Conservation (phyloP, 495 filamentous ascomycete species). For the Podospora pseudocomata region DNA sequence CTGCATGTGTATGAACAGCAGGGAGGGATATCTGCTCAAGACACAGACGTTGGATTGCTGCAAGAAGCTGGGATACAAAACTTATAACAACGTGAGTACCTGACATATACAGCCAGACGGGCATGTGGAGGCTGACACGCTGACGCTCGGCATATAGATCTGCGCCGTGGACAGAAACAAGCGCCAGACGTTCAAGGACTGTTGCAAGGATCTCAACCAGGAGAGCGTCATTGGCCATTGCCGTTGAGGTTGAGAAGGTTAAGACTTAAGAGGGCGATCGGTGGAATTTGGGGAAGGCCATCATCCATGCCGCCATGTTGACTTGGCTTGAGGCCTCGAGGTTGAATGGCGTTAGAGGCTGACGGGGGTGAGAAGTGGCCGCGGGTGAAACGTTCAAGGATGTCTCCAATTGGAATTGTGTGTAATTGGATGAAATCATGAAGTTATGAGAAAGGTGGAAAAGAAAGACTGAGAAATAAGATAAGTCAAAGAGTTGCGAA, state of each 20-base stretch:
- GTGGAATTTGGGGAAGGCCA: not conserved
- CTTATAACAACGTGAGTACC: constrained; percentile 21
- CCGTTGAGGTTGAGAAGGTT: constrained; percentile 17
- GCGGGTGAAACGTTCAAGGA: not conserved
- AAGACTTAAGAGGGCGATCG: not conserved
- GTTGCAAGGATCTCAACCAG: constrained; percentile 33
- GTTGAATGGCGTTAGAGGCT: not conserved
- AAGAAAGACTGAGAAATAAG: too few relatives aligned
- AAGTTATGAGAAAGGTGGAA: not conserved
- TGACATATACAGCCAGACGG: not conserved
- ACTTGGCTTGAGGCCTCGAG: not conserved
- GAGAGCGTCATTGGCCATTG: constrained; percentile 37
- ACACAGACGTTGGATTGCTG: constrained; percentile 24
- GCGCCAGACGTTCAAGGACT: constrained; percentile 32
- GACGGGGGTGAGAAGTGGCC: not conserved
- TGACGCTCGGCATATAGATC: constrained; percentile 19
- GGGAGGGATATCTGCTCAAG: constrained; percentile 25
- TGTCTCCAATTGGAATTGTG: not conserved
- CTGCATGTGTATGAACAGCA: constrained; percentile 37
- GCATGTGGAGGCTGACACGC: not conserved
- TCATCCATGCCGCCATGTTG: not conserved
- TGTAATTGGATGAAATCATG: not conserved
- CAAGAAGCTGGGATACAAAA: constrained; percentile 25
- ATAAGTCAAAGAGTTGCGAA: too few relatives aligned
- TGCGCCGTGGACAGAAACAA: constrained; percentile 28